Conservation (phyloP, 305 asterid genomes). For the Solanum chacoense region DNA sequence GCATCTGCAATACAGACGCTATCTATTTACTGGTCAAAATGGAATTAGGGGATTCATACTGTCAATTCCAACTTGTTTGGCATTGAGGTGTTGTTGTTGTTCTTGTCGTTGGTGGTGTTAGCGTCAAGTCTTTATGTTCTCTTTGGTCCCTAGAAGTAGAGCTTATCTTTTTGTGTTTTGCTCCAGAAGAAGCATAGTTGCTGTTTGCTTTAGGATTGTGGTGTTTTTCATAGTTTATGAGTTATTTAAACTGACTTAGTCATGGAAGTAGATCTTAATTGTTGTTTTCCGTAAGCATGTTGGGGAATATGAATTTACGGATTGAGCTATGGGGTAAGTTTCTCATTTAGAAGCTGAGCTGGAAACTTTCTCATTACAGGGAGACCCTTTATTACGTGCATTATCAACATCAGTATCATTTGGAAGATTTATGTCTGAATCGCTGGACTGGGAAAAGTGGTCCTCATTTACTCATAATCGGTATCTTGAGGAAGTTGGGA, state of each 20-base stretch:
- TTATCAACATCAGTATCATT: conserved; percentile 74
- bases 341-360: not conserved
- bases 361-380: conserved; percentile 28
- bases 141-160: not conserved
- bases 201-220: not conserved
- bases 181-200: not conserved
- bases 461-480: conserved; percentile 71
- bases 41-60: not conserved
- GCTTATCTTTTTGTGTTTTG: not conserved
- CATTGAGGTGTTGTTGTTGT: not conserved
- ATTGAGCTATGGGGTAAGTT: not conserved
- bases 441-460: conserved; percentile 79
- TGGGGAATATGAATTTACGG: not conserved
- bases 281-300: not conserved
- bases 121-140: not conserved
- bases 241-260: not conserved
- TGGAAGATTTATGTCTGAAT: conserved; percentile 76
- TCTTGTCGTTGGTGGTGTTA: not conserved
- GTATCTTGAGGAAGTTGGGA: conserved; percentile 71
- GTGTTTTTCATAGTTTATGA: not conserved
- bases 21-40: not conserved
- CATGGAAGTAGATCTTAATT: not conserved
- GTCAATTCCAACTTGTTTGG: not conserved
- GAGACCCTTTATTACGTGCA: conserved; percentile 48
- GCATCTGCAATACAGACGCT: not conserved